phyloP scores from a whole-genome alignment of 768 basidiomycete species.

The Boletus fagicola region DNA sequence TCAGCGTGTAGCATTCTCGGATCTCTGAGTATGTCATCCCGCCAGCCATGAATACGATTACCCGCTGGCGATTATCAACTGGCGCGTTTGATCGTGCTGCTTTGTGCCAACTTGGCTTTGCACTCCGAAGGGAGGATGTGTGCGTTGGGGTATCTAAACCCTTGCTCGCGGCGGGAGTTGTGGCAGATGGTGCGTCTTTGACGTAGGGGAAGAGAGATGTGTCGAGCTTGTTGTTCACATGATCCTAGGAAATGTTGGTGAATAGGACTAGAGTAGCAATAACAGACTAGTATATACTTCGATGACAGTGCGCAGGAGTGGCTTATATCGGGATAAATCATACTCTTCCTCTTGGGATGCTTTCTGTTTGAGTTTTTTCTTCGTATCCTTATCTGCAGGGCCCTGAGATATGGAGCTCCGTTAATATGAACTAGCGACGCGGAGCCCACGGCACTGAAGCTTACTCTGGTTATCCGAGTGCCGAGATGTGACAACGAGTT shows the following conservation, averaged over 20 bases:
- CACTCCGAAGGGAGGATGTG: constrained; percentile 79
- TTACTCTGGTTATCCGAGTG: constrained; percentile 77
- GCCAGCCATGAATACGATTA: constrained; percentile 90
- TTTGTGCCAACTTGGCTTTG: constrained; percentile 87
- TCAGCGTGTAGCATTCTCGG: constrained; percentile 80
- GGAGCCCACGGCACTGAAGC: constrained; percentile 20
- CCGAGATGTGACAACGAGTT: constrained; percentile 85
- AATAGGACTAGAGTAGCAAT: not conserved
- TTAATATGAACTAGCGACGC: not conserved
- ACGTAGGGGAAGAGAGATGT: constrained; percentile 84
- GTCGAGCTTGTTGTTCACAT: constrained; percentile 76
- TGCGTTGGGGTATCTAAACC: constrained; percentile 50
- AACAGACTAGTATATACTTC: constrained; percentile 53
- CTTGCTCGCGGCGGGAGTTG: constrained; percentile 45
- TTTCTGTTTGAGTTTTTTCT: constrained; percentile 81
- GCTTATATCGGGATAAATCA: constrained; percentile 92
- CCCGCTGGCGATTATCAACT: constrained; percentile 63
- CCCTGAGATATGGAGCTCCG: constrained; percentile 41
- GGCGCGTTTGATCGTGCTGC: constrained; percentile 54
- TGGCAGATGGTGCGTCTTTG: constrained; percentile 66
- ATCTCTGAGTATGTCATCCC: constrained; percentile 97
- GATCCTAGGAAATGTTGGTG: constrained; percentile 56
- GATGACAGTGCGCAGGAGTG: constrained; percentile 73
- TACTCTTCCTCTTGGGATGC: constrained; percentile 83
- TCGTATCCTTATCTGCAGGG: constrained; percentile 72